A percentile compares a stretch with the other conserved stretches of the same genome.
These are phyloP conservation scores for Vaccinium corymbosum DNA, from an alignment of 148 eudicot species.

Conservation along the genomic window DNA sequence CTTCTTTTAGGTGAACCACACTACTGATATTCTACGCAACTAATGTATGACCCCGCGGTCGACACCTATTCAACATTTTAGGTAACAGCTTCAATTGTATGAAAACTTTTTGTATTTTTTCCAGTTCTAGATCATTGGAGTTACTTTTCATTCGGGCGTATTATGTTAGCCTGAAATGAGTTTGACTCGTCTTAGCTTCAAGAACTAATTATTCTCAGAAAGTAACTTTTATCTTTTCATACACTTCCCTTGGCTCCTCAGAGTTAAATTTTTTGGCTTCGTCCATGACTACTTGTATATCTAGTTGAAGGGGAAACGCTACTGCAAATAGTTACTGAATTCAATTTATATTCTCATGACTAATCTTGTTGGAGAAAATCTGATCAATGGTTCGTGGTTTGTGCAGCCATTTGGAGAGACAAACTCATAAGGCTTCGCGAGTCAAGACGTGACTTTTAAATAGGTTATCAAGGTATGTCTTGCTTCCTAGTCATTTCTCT, in stretches of 20 bases:
- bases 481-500: neutral
- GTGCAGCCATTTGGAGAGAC: slow-evolving; percentile 69
- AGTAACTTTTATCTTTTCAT: neutral
- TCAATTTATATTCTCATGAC: neutral
- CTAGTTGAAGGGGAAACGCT: neutral
- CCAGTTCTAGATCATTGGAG: neutral
- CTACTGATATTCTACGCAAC: neutral
- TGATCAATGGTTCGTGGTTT: neutral
- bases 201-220: neutral
- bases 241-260: neutral
- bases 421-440: slow-evolving; percentile 42
- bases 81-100: neutral
- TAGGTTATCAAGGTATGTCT: neutral
- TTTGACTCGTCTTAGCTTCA: neutral
- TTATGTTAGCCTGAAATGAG: neutral
- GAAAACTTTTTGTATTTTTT: neutral
- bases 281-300: neutral
- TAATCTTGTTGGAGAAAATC: neutral
- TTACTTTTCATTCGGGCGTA: neutral
- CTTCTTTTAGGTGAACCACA: neutral
- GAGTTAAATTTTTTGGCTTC: neutral
- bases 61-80: neutral
- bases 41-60: neutral
- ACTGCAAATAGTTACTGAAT: neutral
- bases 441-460: slow-evolving; percentile 20